phyloP scores from a whole-genome alignment of 2,329 filamentous ascomycete species.

The Talaromyces pinophilus region DNA sequence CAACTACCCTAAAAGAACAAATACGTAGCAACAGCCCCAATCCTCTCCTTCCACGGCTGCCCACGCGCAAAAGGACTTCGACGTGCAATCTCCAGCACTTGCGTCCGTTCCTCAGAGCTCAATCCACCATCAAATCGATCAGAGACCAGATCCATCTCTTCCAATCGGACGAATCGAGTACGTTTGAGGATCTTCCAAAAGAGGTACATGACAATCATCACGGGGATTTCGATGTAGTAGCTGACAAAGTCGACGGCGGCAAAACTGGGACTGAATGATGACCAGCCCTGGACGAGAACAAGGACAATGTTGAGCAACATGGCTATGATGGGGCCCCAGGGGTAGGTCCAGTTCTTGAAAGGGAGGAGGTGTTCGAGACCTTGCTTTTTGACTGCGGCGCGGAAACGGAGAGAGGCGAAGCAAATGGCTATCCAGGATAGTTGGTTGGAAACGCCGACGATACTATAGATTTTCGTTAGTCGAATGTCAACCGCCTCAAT shows the following conservation, averaged over 20 bases:
- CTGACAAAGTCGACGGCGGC: constrained; percentile 62
- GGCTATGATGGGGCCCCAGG: constrained; percentile 59
- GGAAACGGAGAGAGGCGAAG: constrained; percentile 66
- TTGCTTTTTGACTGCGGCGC: constrained; percentile 57
- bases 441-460: constrained; percentile 69
- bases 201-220: constrained; percentile 59
- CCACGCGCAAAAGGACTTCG: constrained; percentile 24
- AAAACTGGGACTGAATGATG: constrained; percentile 61
- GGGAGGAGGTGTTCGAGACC: constrained; percentile 63
- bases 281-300: constrained; percentile 63
- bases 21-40: constrained; percentile 42
- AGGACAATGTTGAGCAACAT: constrained; percentile 61
- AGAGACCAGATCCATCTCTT: constrained; percentile 55
- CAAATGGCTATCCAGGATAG: constrained; percentile 65
- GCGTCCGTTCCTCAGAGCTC: constrained; percentile 19
- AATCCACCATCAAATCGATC: constrained; percentile 40
- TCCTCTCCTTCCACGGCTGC: constrained; percentile 27
- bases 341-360: constrained; percentile 68
- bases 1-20: constrained; percentile 36
- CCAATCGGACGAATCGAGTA: constrained; percentile 48
- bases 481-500: background rate
- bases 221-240: constrained; percentile 63
- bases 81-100: constrained; percentile 16
- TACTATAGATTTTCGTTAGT: constrained; percentile 36
- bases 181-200: constrained; percentile 57